A percentile compares a stretch with the other conserved stretches of the same genome.
These are phyloP conservation scores for Trypanosoma lewisi DNA, from an alignment of 208 protist species.

Conservation along the genomic window DNA sequence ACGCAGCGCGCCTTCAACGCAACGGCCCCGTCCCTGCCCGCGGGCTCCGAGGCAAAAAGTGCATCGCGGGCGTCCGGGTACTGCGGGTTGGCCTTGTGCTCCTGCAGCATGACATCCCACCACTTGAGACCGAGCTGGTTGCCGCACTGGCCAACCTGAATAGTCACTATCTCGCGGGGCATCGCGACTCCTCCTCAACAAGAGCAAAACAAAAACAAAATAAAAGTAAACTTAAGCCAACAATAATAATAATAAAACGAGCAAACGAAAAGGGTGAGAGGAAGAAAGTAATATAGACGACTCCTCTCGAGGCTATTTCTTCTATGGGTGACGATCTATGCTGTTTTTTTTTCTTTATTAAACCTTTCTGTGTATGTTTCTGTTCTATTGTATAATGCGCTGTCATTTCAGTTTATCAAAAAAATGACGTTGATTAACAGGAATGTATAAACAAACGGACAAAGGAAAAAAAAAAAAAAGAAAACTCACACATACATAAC, in stretches of 20 bases:
- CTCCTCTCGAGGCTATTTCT: too few relatives aligned
- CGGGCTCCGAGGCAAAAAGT: conserved; percentile 43
- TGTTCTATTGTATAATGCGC: background rate
- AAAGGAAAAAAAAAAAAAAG: background rate
- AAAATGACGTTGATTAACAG: background rate
- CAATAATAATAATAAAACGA: background rate
- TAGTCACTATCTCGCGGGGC: conserved; percentile 87
- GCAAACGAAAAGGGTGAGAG: background rate
- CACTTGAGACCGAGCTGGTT: conserved; percentile 94
- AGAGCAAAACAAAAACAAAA: conserved; percentile 9
- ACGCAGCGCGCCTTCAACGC: conserved; percentile 91
- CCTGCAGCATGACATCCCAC: conserved; percentile 95
- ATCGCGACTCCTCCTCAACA: conserved; percentile 30
- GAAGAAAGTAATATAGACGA: too few relatives aligned
- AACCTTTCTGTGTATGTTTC: background rate
- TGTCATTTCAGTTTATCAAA: background rate
- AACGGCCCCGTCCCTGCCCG: background rate
- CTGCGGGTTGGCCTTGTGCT: conserved; percentile 86
- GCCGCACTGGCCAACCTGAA: conserved; percentile 93
- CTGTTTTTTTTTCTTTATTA: background rate
- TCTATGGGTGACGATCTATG: too few relatives aligned
- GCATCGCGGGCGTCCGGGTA: conserved; percentile 73
- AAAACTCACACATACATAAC: too few relatives aligned
- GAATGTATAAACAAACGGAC: background rate
- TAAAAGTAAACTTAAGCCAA: conserved; percentile 1